These are phyloP conservation scores for Calonectria pseudoreteaudii DNA, from an alignment of 2,329 filamentous ascomycete genomes.

Conservation along the genomic window DNA sequence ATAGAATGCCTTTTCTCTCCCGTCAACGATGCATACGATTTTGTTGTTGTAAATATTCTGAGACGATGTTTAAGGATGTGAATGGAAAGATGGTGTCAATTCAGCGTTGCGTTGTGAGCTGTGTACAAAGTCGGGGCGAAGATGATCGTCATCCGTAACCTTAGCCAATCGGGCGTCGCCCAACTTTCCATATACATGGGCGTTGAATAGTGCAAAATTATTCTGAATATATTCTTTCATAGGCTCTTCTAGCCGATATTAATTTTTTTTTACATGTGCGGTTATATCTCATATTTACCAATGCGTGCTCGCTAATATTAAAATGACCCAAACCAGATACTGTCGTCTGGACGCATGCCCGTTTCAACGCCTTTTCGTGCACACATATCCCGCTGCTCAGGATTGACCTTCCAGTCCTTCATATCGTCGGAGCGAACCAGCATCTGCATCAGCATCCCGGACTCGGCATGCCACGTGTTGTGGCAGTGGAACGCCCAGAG, in stretches of 20 bases:
- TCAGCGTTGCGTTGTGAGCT: background rate
- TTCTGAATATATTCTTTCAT: background rate
- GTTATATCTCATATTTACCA: background rate
- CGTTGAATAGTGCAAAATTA: background rate
- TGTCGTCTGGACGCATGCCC: constrained; percentile 50
- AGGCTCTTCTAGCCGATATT: background rate
- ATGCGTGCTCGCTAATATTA: constrained; percentile 6
- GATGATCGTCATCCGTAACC: background rate
- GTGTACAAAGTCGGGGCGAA: background rate
- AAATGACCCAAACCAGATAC: constrained; percentile 52
- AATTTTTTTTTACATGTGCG: background rate
- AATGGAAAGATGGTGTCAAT: background rate
- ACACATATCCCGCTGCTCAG: constrained; percentile 45
- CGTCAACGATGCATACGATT: background rate
- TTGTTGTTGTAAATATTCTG: background rate
- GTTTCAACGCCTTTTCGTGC: constrained; percentile 41
- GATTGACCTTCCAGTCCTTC: constrained; percentile 38
- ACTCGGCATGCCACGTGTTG: constrained; percentile 68
- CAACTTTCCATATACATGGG: background rate
- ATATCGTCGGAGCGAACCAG: constrained; percentile 48
- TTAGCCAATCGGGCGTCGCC: background rate
- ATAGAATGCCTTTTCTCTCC: background rate
- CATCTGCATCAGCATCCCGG: constrained; percentile 71
- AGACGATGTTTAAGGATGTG: background rate
- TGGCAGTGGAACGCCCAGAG: constrained; percentile 71